Evolutionary conservation across 73 alveolate species (phyloP).

Genomic region (Symbiodinium natans): DNA sequence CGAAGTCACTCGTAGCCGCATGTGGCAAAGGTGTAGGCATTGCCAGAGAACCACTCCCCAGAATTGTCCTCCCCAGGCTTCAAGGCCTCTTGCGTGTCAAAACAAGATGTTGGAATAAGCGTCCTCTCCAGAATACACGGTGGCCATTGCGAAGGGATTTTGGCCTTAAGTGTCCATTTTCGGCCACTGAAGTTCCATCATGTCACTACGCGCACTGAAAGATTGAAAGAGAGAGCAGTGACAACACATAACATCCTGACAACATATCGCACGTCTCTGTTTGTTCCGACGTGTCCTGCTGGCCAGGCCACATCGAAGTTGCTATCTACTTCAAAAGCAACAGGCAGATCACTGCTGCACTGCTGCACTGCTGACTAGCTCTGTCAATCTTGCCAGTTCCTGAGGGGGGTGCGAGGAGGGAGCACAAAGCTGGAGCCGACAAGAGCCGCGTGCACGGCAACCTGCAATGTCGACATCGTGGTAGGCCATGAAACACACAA

Average conservation of each 20-base stretch:
- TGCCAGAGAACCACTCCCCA: slow-evolving; percentile 76
- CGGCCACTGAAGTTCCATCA: background rate
- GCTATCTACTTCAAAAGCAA: no score
- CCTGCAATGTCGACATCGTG: background rate
- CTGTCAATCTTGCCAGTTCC: background rate
- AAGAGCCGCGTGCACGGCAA: slow-evolving; percentile 32
- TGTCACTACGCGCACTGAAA: no score
- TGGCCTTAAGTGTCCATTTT: background rate
- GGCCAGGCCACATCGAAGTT: no score
- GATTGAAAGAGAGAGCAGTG: no score
- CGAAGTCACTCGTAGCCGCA: slow-evolving; percentile 29
- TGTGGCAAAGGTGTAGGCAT: slow-evolving; percentile 34
- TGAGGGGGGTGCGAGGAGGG: slow-evolving; percentile 13
- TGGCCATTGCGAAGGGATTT: slow-evolving; percentile 88
- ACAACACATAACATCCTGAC: no score
- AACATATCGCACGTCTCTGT: no score
- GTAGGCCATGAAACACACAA: background rate
- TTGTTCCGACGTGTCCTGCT: no score
- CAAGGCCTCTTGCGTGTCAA: no score
- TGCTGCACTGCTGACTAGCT: no score
- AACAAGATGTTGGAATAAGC: background rate
- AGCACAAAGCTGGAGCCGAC: slow-evolving; percentile 26
- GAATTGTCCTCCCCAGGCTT: slow-evolving; percentile 33
- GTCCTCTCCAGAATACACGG: slow-evolving; percentile 91
- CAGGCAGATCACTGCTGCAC: no score